phyloP scores from a whole-genome alignment of 2,329 filamentous ascomycete species.

The Xylariales sp. region DNA sequence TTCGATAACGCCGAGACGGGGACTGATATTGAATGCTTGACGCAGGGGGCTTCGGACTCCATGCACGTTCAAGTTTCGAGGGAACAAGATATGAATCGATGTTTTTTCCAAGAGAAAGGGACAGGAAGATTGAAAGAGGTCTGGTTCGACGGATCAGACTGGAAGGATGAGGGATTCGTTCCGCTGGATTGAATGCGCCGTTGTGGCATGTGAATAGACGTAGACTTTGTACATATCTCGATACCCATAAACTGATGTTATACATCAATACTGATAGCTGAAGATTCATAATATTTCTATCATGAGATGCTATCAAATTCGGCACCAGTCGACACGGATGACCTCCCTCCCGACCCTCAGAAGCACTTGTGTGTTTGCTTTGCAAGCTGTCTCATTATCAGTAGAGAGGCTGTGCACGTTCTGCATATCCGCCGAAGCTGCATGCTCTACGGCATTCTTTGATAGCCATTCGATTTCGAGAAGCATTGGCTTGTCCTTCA shows the following conservation, averaged over 20 bases:
- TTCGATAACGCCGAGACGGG: slow-evolving; percentile 12
- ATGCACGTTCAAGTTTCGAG: slow-evolving; percentile 12
- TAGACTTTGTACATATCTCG: neutral
- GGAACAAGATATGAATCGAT: slow-evolving; percentile 21
- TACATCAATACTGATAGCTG: too few relatives aligned
- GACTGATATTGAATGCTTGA: slow-evolving; percentile 20
- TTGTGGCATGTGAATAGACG: too few relatives aligned
- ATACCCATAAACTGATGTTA: too few relatives aligned
- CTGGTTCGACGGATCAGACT: slow-evolving; percentile 17
- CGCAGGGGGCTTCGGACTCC: slow-evolving; percentile 12
- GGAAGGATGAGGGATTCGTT: slow-evolving; percentile 15
- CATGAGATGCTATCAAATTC: neutral
- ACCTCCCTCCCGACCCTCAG: neutral
- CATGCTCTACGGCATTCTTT: neutral
- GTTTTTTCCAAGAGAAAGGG: slow-evolving; percentile 16
- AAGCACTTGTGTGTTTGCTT: neutral
- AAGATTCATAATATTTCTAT: too few relatives aligned
- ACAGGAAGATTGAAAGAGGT: slow-evolving; percentile 16
- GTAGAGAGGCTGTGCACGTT: neutral
- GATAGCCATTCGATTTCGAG: neutral
- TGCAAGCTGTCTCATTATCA: neutral
- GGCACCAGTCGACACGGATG: neutral
- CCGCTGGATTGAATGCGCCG: slow-evolving; percentile 8
- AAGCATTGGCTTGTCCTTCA: neutral
- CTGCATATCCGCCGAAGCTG: neutral